Base-by-base conservation (phyloP, 1,284 basidiomycete genomes). In the Tilletia caries region DNA sequence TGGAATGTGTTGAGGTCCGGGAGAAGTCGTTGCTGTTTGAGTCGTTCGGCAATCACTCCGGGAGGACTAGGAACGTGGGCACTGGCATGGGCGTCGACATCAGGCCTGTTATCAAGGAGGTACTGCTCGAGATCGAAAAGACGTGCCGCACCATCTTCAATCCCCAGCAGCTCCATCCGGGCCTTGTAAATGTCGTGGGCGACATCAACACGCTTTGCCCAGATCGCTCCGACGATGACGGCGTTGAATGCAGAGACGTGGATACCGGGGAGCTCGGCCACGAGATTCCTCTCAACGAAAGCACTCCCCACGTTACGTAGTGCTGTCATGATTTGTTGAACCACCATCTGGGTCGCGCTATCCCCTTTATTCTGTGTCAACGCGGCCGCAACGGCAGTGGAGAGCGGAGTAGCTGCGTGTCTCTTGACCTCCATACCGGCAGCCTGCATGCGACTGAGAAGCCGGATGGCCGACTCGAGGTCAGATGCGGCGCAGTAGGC, bases 401-500 rank as follows among this genome's bases (percentile, higher is more conserved):
- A 62, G 29, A 62, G 29, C 12, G 58, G 58, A 20, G 15, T 34
- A 13, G 58, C n/a, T 12, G 58, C 58, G n/a, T 37, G 58, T 29
- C 58, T 33, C 29, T 34, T 62, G 29, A 62, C 58, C 6, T 62
- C 58, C 58, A 62, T 62, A 13, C 58, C 58, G 12, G 58, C 58
- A 34, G 33, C 32, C 32, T 62, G 58, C 58, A 62, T 62, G 3
- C 58, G 58, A 37, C 58, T 62, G 32, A 62, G 33, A 32, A 62
- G 18, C 29, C 58, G 27, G 32, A 62, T 62, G 8, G 58, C 58
- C 10, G 29, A 33, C 1, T 46, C 65, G 32, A 76, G 76, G 46
- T 75, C 68, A 0, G 27, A 44, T 0, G 71, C 60, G 25, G 46
- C 70, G 62, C 77, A 79, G 18, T 76, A 72, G 0, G 77, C 75